phyloP scores from a whole-genome alignment of 1,284 basidiomycete species.

The Cystobasidiaceae sp. region DNA sequence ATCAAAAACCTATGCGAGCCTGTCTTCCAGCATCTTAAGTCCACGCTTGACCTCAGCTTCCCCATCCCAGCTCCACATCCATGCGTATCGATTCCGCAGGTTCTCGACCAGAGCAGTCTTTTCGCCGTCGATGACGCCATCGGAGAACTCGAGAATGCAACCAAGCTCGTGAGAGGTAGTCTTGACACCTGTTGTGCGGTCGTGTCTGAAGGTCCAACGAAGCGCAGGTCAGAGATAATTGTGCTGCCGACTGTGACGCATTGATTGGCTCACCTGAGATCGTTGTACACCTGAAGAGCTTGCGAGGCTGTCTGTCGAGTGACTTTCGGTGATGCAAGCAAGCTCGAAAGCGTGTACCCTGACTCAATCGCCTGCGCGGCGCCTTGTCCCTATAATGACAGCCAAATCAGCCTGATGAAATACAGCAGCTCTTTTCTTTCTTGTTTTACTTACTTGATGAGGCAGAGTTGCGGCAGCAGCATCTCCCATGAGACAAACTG shows the following conservation, averaged over 20 bases:
- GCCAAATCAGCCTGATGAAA: not conserved
- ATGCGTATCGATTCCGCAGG: slow-evolving; percentile 14
- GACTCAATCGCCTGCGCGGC: slow-evolving; percentile 24
- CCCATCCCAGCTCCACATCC: slow-evolving; percentile 30
- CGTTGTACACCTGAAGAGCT: slow-evolving; percentile 21
- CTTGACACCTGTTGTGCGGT: slow-evolving; percentile 12
- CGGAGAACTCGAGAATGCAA: slow-evolving; percentile 13
- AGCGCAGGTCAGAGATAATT: too few relatives aligned
- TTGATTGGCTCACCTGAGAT: slow-evolving; percentile 2
- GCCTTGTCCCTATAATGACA: slow-evolving; percentile 10
- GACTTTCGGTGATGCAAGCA: slow-evolving; percentile 4
- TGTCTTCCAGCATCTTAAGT: not conserved
- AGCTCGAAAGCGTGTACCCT: slow-evolving; percentile 13
- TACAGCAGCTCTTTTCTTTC: not conserved
- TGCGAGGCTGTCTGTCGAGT: not conserved
- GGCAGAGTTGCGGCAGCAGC: slow-evolving; percentile 21
- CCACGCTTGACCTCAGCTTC: slow-evolving; percentile 5
- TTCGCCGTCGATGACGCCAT: slow-evolving; percentile 16
- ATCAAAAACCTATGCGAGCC: not conserved
- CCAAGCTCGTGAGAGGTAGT: slow-evolving; percentile 22
- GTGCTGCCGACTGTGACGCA: too few relatives aligned
- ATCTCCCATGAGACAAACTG: slow-evolving; percentile 22
- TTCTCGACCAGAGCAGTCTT: slow-evolving; percentile 9
- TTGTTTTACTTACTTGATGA: slow-evolving; percentile 16
- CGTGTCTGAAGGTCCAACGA: not conserved